Evolutionary conservation across 345 rosid genomes (phyloP).

Genomic region (Brassica napus): DNA sequence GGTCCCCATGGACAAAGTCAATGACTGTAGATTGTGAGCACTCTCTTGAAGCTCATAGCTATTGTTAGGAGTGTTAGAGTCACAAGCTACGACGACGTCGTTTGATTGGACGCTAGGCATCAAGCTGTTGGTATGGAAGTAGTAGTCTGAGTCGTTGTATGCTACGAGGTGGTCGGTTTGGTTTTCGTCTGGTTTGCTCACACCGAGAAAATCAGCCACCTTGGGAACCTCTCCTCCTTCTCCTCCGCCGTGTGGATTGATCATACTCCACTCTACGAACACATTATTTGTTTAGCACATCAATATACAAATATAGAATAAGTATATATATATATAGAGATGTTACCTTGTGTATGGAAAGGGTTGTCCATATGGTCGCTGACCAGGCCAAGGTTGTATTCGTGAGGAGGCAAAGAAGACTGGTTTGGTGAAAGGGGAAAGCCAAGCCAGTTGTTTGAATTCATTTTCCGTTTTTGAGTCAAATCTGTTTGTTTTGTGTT

Average conservation of each 20-base stretch:
- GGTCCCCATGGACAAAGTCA: conserved; percentile 93
- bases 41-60: conserved; percentile 73
- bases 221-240: conserved; percentile 69
- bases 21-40: conserved; percentile 70
- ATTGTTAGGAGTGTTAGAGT: conserved; percentile 36
- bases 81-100: conserved; percentile 35
- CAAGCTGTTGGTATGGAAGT: conserved; percentile 54
- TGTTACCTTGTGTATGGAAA: conserved; percentile 82
- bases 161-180: conserved; percentile 59
- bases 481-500: conserved; percentile 25
- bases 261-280: conserved; percentile 73
- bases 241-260: conserved; percentile 54
- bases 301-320: neutral
- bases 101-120: conserved; percentile 53
- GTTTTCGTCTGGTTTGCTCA: conserved; percentile 77
- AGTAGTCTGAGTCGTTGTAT: conserved; percentile 63
- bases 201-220: conserved; percentile 95
- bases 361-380: conserved; percentile 77
- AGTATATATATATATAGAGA: neutral
- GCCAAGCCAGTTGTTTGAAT: conserved; percentile 98
- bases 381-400: conserved; percentile 82
- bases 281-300: neutral
- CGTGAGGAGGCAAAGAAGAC: conserved; percentile 67
- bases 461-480: conserved; percentile 46
- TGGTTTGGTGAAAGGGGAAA: conserved; percentile 91